These are phyloP conservation scores for Kwoniella newhampshirensis DNA, from an alignment of 768 basidiomycete species.

Conservation along the genomic window DNA sequence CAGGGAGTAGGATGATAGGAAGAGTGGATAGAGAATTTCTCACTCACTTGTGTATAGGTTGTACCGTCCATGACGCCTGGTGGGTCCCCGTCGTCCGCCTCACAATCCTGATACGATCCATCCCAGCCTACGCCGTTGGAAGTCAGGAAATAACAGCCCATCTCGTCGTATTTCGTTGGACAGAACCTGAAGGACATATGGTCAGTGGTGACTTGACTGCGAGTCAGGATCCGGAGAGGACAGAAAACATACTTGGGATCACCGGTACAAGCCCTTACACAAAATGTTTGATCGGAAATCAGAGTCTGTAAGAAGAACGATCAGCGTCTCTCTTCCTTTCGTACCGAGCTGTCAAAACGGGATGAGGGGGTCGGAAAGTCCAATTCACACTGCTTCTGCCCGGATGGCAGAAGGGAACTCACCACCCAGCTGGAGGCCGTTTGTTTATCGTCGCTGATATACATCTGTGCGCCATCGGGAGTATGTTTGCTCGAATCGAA, in stretches of 20 bases:
- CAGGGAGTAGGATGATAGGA: no score
- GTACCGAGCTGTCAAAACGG: not conserved
- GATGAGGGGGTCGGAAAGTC: not conserved
- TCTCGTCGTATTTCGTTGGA: slow-evolving; percentile 35
- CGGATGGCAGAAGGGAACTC: slow-evolving; percentile 14
- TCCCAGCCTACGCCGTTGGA: slow-evolving; percentile 30
- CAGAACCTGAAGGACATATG: slow-evolving; percentile 31
- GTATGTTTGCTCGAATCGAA: slow-evolving; percentile 34
- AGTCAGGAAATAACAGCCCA: slow-evolving; percentile 42
- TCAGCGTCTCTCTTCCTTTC: no score
- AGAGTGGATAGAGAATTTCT: no score
- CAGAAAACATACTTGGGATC: slow-evolving; percentile 31
- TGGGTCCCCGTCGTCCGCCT: slow-evolving; percentile 30
- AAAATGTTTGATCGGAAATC: slow-evolving; percentile 41
- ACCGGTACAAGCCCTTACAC: slow-evolving; percentile 46
- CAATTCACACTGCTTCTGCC: no score
- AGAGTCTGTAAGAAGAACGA: slow-evolving; percentile 25
- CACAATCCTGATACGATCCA: slow-evolving; percentile 38
- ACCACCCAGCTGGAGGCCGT: slow-evolving; percentile 41
- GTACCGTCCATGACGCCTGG: slow-evolving; percentile 34
- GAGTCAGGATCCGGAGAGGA: not conserved
- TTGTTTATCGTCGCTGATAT: slow-evolving; percentile 22
- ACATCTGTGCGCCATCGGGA: slow-evolving; percentile 33
- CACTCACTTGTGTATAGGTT: slow-evolving; percentile 28
- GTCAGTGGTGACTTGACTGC: not conserved